These are phyloP conservation scores for Eucalyptus cloeziana DNA, from an alignment of 345 rosid species.

Conservation along the genomic window DNA sequence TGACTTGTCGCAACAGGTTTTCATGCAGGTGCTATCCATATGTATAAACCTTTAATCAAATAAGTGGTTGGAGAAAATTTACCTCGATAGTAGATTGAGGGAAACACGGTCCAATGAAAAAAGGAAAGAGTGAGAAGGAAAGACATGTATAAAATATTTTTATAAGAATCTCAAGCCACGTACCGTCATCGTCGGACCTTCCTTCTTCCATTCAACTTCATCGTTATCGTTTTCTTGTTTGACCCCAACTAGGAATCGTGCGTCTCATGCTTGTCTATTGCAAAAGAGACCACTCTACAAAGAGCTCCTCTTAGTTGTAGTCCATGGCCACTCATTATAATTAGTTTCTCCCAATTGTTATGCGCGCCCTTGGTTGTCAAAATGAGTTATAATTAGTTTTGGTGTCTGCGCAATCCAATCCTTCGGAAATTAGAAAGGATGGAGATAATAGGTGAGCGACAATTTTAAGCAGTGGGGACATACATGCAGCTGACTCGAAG, in stretches of 20 bases:
- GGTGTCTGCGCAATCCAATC: background rate
- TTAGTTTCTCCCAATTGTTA: background rate
- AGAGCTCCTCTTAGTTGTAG: background rate
- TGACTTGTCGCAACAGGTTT: background rate
- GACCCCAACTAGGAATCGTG: background rate
- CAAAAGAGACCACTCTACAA: background rate
- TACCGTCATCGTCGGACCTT: background rate
- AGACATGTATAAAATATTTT: background rate
- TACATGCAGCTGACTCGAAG: background rate
- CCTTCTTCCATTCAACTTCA: background rate
- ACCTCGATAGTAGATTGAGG: background rate
- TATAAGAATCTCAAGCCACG: background rate
- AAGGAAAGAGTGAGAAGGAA: background rate
- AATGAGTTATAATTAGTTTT: background rate
- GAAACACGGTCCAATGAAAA: background rate
- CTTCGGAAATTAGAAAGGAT: background rate
- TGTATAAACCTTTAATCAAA: background rate
- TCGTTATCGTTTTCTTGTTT: background rate
- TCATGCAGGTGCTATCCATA: background rate
- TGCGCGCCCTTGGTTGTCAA: background rate
- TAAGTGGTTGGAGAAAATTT: background rate
- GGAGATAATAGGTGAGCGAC: background rate
- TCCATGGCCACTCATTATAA: background rate
- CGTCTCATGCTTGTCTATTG: background rate
- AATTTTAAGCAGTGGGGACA: background rate